phyloP scores from a whole-genome alignment of 805 yeast genomes.

The Myxozyma lipomycoides region DNA sequence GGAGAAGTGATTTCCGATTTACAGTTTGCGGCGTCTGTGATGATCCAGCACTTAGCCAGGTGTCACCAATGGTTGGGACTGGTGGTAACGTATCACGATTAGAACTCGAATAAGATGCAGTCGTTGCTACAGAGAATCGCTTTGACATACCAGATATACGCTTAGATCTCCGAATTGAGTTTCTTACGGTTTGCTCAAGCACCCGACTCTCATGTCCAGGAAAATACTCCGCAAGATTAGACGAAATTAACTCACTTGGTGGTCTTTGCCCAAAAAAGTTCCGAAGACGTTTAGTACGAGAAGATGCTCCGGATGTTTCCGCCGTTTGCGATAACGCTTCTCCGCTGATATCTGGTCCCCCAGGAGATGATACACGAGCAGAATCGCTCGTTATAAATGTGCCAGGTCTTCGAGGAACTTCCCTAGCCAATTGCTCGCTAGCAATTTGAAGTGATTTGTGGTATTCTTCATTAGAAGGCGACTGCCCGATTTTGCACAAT shows the following conservation, averaged over 20 bases:
- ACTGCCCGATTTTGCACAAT: conserved; percentile 58
- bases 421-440: conserved; percentile 22
- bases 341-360: neutral
- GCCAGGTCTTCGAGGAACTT: conserved; percentile 18
- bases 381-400: conserved; percentile 9
- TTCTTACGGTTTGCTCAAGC: conserved; percentile 73
- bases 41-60: conserved; percentile 41
- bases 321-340: neutral
- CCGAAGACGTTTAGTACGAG: conserved; percentile 34
- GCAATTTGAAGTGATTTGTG: conserved; percentile 29
- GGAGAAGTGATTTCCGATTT: conserved; percentile 2
- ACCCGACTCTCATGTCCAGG: conserved; percentile 73
- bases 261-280: conserved; percentile 84
- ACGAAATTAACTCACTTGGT: conserved; percentile 84
- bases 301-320: neutral
- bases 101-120: conserved; percentile 29
- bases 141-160: conserved; percentile 47
- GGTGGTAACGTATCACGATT: conserved; percentile 24
- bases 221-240: conserved; percentile 84
- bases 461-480: conserved; percentile 46
- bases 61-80: conserved; percentile 46
- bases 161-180: conserved; percentile 75
- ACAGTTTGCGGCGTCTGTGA: conserved; percentile 8
- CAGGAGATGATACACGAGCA: neutral
- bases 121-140: conserved; percentile 35